These are phyloP conservation scores for Mycena citricolor DNA, from an alignment of 1,284 basidiomycete species.

Conservation along the genomic window DNA sequence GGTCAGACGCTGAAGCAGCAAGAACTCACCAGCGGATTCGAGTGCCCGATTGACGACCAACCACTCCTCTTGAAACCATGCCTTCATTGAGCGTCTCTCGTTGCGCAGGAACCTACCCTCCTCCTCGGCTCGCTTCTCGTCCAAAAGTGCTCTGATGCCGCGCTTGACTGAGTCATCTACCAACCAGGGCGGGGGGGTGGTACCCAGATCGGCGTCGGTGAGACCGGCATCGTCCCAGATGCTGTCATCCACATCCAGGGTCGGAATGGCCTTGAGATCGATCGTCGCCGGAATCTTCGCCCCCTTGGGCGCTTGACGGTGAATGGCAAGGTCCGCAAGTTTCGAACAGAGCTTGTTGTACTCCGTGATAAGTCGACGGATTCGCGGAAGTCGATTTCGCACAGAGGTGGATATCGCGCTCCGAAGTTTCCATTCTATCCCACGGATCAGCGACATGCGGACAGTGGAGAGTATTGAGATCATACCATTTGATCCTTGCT, in stretches of 20 bases:
- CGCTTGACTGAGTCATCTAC: conserved; percentile 14
- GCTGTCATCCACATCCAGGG: conserved; percentile 24
- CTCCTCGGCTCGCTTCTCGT: conserved; percentile 20
- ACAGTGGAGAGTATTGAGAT: too few species aligned
- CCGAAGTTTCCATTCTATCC: conserved; percentile 1
- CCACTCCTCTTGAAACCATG: conserved; percentile 20
- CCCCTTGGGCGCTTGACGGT: conserved; percentile 14
- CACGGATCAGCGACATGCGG: neutral
- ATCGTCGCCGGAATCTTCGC: conserved; percentile 19
- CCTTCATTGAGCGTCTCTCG: conserved; percentile 18
- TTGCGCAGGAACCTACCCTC: conserved; percentile 15
- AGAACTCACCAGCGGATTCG: conserved; percentile 1
- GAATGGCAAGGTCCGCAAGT: conserved; percentile 10
- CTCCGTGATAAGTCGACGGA: conserved; percentile 10
- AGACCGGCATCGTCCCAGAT: conserved; percentile 27
- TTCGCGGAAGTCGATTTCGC: conserved; percentile 14
- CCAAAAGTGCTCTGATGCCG: conserved; percentile 20
- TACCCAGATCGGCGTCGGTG: conserved; percentile 11
- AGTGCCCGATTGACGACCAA: conserved; percentile 2
- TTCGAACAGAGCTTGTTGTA: conserved; percentile 22
- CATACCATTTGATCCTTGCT: too few species aligned
- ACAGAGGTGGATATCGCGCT: conserved; percentile 1
- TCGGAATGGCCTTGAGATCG: conserved; percentile 14
- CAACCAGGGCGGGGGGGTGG: conserved; percentile 9
- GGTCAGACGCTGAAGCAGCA: too few species aligned